Evolutionary conservation across 116 monocot genomes (phyloP), one percentile per base, ranked within the genome.

Genomic region (Trichopus zeylanicus): DNA sequence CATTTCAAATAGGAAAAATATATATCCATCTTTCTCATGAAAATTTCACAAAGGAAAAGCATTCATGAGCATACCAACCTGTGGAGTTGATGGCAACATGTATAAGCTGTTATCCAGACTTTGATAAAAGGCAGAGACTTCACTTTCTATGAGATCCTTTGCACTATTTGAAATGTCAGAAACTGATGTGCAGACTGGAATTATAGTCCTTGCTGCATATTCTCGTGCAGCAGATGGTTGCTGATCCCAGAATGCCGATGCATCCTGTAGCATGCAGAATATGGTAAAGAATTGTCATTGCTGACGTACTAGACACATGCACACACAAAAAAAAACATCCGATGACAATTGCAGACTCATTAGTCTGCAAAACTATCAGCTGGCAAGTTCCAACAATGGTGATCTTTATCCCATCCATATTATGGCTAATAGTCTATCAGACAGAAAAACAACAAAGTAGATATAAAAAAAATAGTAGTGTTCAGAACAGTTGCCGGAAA

Each of bases 111-210:
- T 87, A 62, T 95, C 80, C 20, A 87, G 67, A 77, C 86, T 84
- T 73, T 81, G 77, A 60, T 63, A 39, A 56, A 95, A 95, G 30
- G 74, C 75, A 61, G 87, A 86, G 8, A 81, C 33, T 79, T 95
- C 95, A 70, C 73, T 75, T 65, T 95, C 90, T 56, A 95, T 84
- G 20, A 90, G 78, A 75, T 95, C 90, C 72, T 81, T 83, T 13
- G 95, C 59, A 42, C 54, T 73, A 20, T 32, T 78, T 47, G 90
- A 83, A 62, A 87, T 69, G 21, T 79, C 75, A n/a, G 62, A 68
- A 28, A 90, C 81, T 66, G 75, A 32, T 69, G 68, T 71, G 61
- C 95, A 95, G 56, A 84, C 90, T 65, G 87, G 95, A 75, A 90
- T 67, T 5, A 95, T 79, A 5, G 95, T 95, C 58, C 66, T 74